phyloP scores from a whole-genome alignment of 345 rosid genomes.

The Trapa incisa region DNA sequence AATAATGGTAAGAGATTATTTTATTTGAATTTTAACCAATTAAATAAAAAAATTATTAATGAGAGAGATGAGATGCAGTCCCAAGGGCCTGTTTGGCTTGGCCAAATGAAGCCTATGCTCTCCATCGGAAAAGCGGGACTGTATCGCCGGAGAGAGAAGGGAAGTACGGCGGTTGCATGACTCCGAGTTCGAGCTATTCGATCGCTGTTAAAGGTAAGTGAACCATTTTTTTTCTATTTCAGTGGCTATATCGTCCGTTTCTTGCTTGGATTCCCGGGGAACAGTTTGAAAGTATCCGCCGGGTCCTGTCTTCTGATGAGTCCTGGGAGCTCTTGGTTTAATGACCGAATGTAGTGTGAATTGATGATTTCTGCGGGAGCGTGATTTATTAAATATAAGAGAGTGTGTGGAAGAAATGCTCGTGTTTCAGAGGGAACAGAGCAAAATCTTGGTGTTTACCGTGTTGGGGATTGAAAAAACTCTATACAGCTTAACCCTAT shows the following conservation, averaged over 20 bases:
- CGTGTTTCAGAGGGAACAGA: neutral
- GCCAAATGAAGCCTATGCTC: neutral
- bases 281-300: neutral
- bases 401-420: neutral
- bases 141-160: neutral
- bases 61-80: no score
- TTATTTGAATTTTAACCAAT: no score
- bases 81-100: neutral
- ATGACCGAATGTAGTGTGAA: neutral
- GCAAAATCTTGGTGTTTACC: neutral
- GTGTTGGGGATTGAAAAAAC: constrained; percentile 3
- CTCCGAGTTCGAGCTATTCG: neutral
- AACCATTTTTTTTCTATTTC: neutral
- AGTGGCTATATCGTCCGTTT: neutral
- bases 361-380: neutral
- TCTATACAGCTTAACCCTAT: neutral
- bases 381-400: neutral
- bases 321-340: neutral
- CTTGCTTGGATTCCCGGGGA: neutral
- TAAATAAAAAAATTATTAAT: no score
- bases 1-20: no score
- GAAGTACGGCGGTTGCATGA: neutral
- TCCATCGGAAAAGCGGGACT: neutral
- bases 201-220: neutral
- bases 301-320: neutral